These are phyloP conservation scores for Acer yangbiense DNA, from an alignment of 345 rosid genomes.

Conservation along the genomic window DNA sequence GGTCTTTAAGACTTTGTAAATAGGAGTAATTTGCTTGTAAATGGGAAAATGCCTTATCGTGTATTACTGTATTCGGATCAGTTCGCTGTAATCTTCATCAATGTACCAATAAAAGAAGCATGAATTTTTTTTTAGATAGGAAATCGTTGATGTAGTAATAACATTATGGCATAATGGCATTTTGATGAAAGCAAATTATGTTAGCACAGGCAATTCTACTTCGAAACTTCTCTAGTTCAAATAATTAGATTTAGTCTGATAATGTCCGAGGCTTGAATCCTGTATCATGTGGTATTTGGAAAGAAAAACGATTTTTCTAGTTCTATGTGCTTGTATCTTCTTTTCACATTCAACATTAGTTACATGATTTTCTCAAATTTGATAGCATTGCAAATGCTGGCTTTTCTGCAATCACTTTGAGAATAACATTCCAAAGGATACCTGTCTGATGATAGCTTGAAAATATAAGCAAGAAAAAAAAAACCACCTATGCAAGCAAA, in stretches of 20 bases:
- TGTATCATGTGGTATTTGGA: no score
- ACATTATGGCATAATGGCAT: no score
- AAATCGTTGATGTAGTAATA: background rate
- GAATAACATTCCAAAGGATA: background rate
- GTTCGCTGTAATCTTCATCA: background rate
- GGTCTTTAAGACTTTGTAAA: constrained; percentile 24
- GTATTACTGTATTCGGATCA: background rate
- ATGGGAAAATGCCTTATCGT: background rate
- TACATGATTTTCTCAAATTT: background rate
- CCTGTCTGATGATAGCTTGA: background rate
- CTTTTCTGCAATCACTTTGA: background rate
- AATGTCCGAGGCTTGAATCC: no score
- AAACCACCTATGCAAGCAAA: background rate
- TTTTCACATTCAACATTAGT: no score
- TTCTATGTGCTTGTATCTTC: background rate
- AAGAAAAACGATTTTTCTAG: no score
- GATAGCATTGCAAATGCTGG: background rate
- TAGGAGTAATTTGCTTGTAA: constrained; percentile 9
- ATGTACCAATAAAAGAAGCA: background rate
- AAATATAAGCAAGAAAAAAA: background rate
- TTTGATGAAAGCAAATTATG: no score
- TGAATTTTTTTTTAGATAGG: background rate
- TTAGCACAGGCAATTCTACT: no score
- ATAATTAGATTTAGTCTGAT: no score
- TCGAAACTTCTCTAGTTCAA: no score